Evolutionary conservation across 1,139 yeast genomes (phyloP).

Genomic region (Blastobotrys petasosporus): DNA sequence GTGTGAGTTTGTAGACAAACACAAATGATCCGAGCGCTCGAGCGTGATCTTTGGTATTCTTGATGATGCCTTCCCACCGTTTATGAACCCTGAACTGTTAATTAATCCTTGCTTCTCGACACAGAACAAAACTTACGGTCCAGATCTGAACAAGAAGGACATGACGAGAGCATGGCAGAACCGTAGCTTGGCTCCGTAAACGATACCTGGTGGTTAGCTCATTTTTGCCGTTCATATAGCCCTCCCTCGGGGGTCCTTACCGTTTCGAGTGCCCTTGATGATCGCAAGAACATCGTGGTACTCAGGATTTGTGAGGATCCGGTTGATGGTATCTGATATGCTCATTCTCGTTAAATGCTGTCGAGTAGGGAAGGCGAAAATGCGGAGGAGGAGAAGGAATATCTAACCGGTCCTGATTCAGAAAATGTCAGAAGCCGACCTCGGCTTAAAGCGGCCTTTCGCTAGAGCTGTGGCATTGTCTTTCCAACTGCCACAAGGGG

Average conservation of each 20-base stretch:
- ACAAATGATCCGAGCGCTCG: constrained; percentile 63
- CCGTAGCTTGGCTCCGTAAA: constrained; percentile 69
- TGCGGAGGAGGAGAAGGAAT: too few species aligned
- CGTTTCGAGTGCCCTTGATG: constrained; percentile 36
- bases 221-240: too few species aligned
- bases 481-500: too few species aligned
- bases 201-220: constrained; percentile 38
- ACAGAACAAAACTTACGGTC: constrained; percentile 24
- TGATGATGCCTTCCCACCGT: constrained; percentile 45
- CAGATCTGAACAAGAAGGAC: constrained; percentile 47
- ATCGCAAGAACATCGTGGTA: constrained; percentile 34
- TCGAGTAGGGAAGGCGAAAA: too few species aligned
- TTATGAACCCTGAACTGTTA: constrained; percentile 31
- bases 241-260: too few species aligned
- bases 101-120: not conserved
- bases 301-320: constrained; percentile 28
- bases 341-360: not conserved
- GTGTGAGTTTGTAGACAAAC: constrained; percentile 46
- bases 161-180: constrained; percentile 71
- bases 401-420: too few species aligned
- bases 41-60: constrained; percentile 63
- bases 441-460: too few species aligned
- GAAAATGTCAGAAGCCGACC: too few species aligned
- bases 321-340: constrained; percentile 14
- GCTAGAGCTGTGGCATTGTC: too few species aligned